Base-by-base conservation (phyloP, 2,329 filamentous ascomycete species). In the Colletotrichum sp. region DNA sequence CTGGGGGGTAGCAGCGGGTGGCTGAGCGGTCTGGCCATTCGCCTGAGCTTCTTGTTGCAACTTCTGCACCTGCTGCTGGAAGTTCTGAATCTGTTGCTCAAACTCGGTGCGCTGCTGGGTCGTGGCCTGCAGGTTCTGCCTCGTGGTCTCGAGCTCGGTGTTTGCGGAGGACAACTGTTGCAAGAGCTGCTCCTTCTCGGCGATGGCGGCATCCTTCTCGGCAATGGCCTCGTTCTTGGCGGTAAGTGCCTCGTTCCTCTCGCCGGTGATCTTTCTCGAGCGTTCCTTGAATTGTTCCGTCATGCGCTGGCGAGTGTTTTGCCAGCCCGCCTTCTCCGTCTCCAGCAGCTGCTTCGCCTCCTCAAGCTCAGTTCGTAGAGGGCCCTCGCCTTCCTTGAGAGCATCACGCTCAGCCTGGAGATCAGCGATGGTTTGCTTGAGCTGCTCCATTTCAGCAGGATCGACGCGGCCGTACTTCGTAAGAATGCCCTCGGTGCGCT, bases 381-480 rank as follows among this genome's bases (percentile, higher is more conserved):
- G 86, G 49, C 87, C 82, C 74, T 90, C 88, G 7, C 86, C 85
- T 75, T 87, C 84, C 80, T 88, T 90, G 62, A 92, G 84, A 4
- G 87, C 80, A 78, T 94, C 90, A 9, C 93, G 90, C 82, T 96
- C 94, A 34, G 88, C 86, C 82, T 95, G 90, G 13, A 96, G 86
- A 3, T 86, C 87, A 8, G 92, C 87, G 69, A 98, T 91, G 75
- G 93, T 93, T 82, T 94, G 92, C 87, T 97, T 98, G 74, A 99
- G 90, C 76, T 94, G 93, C 80, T 99, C 96, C 82, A 98, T 91
- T 82, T 99, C 96, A 5, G 95, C 95, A 59, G 97, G 96, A 82
- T 99, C 97, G 69, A 98, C 95, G 72, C 96, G 95, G 79, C 98
- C 96, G 82, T 99, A 98, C 83, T 98, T 98, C 79, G 95, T 96